Evolutionary conservation across 2,329 filamentous ascomycete genomes (phyloP), one percentile per base, ranked within the genome.

Genomic region (Decorospora gaudefroyi): DNA sequence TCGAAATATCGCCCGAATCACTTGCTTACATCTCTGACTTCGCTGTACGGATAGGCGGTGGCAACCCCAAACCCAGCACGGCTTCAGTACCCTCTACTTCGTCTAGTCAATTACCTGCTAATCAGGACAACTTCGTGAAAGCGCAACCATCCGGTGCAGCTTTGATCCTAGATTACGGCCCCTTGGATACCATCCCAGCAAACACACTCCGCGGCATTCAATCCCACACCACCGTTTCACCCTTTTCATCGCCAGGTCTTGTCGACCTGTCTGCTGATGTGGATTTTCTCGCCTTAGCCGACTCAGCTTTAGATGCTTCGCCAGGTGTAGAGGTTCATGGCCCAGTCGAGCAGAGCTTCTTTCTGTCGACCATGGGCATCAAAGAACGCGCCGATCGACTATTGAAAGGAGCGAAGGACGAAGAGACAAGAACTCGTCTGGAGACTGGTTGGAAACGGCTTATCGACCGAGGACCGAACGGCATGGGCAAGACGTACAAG

Each of bases 401-500:
- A 30, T 18, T 68, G 25, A 53, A 53, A 30, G 44, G 55, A 10
- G 66, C 61, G 3, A 60, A 80, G 73, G 60, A 66, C n/a, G 65
- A 65, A 9, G 67, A 68, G 38, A 59, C 53, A 12, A 46, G 48
- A 29, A 51, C 44, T 36, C 81, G 83, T 37, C 76, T 96, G 21
- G 83, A 90, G 53, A 81, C 76, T 51, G 85, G 87, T 0, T 95
- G 90, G 82, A 86, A 82, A 72, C 78, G 93, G 49, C 74, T 99
- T 37, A 82, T 96, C n/a, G 91, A 96, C 68, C 78, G 83, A 28
- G 86, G 88, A 0, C 86, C 84, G 1, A 84, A 82, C 37, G 92
- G 90, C 0, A 99, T 99, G 93, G 93, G 93, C 0, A 91, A 86
- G 73, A 76, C 96, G 15, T 99, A 99, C 70, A 96, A 97, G 74